phyloP scores from a whole-genome alignment of 2,329 filamentous ascomycete species.

The Tolypocladium sp. region DNA sequence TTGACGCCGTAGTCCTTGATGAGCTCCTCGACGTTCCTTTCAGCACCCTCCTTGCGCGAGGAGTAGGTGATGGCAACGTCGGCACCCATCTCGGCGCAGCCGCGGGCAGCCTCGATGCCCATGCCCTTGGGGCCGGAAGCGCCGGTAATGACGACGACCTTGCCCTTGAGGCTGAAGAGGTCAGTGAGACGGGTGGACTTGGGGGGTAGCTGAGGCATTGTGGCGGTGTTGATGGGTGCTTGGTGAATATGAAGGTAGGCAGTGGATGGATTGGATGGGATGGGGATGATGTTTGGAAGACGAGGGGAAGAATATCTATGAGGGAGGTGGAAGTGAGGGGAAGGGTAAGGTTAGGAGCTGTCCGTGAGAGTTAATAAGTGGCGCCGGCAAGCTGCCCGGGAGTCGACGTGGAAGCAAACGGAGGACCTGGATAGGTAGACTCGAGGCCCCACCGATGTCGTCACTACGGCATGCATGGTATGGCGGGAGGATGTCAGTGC shows the following conservation, averaged over 20 bases:
- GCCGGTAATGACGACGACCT: slow-evolving; percentile 62
- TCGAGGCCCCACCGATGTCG: neutral
- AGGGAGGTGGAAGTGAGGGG: neutral
- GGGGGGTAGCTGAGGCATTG: slow-evolving; percentile 49
- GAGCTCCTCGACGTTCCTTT: slow-evolving; percentile 58
- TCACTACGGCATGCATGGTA: neutral
- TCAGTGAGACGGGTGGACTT: slow-evolving; percentile 49
- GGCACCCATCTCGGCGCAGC: slow-evolving; percentile 61
- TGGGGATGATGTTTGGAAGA: neutral
- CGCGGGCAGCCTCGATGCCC: slow-evolving; percentile 60
- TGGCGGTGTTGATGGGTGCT: neutral
- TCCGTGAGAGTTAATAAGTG: neutral
- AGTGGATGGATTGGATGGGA: neutral
- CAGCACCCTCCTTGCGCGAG: slow-evolving; percentile 57
- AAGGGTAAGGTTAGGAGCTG: neutral
- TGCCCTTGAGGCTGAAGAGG: slow-evolving; percentile 64
- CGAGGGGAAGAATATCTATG: neutral
- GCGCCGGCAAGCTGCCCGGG: neutral
- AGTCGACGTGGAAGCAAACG: neutral
- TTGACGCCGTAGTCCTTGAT: slow-evolving; percentile 58
- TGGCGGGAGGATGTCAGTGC: neutral
- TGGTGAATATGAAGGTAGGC: neutral
- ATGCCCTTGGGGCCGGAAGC: slow-evolving; percentile 63
- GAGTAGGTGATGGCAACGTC: slow-evolving; percentile 65
- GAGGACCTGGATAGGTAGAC: neutral